Evolutionary conservation across 1,284 basidiomycete species (phyloP).

Genomic region (Chalciporus sp.): DNA sequence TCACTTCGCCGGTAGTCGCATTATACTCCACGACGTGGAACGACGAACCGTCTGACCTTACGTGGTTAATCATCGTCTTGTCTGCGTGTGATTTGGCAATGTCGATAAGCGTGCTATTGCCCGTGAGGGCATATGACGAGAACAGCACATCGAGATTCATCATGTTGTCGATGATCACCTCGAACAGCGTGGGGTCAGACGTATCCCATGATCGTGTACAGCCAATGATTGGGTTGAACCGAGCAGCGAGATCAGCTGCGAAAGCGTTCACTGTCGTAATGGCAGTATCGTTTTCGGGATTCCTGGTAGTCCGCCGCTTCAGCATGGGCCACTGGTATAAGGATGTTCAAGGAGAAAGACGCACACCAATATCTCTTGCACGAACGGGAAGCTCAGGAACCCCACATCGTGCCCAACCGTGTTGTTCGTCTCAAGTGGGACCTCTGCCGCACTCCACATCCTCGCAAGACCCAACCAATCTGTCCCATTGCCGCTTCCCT

Average conservation of each 20-base stretch:
- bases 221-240: slow-evolving; percentile 22
- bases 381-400: slow-evolving; percentile 27
- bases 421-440: slow-evolving; percentile 17
- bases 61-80: slow-evolving; percentile 23
- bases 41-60: slow-evolving; percentile 35
- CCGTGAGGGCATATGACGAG: slow-evolving; percentile 19
- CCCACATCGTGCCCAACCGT: slow-evolving; percentile 24
- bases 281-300: slow-evolving; percentile 22
- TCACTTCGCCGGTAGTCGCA: slow-evolving; percentile 45
- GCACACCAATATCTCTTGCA: slow-evolving; percentile 20
- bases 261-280: slow-evolving; percentile 17
- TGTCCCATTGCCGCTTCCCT: slow-evolving; percentile 1
- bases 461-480: slow-evolving; percentile 22
- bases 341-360: not conserved
- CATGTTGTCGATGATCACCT: slow-evolving; percentile 29
- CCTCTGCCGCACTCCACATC: slow-evolving; percentile 18
- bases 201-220: slow-evolving; percentile 28
- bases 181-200: slow-evolving; percentile 12
- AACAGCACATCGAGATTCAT: slow-evolving; percentile 27
- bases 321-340: not conserved
- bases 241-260: slow-evolving; percentile 21
- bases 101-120: slow-evolving; percentile 18
- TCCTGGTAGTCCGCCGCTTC: slow-evolving; percentile 7
- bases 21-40: slow-evolving; percentile 54
- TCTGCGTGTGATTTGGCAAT: slow-evolving; percentile 24